Conservation (phyloP, 495 filamentous ascomycete species). For the Penicillium parvum region DNA sequence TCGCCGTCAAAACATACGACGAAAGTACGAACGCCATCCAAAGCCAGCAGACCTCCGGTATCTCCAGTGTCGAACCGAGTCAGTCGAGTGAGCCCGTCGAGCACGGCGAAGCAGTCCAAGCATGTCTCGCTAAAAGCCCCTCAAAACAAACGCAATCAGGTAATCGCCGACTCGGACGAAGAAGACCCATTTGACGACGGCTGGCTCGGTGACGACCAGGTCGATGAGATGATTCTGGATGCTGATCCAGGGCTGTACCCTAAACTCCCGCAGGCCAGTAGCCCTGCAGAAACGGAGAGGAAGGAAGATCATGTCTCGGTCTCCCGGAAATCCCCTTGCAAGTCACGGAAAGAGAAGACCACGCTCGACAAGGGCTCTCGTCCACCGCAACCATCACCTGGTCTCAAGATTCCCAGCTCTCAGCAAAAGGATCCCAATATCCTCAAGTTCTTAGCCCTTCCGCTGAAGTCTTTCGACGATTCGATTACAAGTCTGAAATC, state of each 20-base stretch:
- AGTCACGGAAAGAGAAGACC: conserved; percentile 5
- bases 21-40: conserved; percentile 21
- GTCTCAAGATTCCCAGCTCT: conserved; percentile 18
- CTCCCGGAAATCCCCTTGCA: neutral
- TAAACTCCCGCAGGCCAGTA: conserved; percentile 24
- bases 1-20: conserved; percentile 28
- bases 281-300: conserved; percentile 10
- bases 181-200: conserved; percentile 25
- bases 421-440: conserved; percentile 24
- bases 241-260: conserved; percentile 27
- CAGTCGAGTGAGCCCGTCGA: conserved; percentile 1
- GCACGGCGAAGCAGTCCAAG: conserved; percentile 3
- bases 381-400: conserved; percentile 10
- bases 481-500: conserved; percentile 22
- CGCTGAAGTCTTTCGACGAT: conserved; percentile 16
- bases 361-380: neutral
- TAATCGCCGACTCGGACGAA: conserved; percentile 47
- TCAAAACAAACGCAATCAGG: conserved; percentile 11
- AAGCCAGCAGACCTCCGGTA: conserved; percentile 1
- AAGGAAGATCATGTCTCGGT: neutral
- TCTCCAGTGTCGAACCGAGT: neutral
- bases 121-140: conserved; percentile 2
- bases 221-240: conserved; percentile 24
- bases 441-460: conserved; percentile 27
- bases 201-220: conserved; percentile 22